Percentiles rank a stretch among this genome's conserved stretches.
phyloP scores from a whole-genome alignment of 2,329 filamentous ascomycete species.

The Zarea fungicola region DNA sequence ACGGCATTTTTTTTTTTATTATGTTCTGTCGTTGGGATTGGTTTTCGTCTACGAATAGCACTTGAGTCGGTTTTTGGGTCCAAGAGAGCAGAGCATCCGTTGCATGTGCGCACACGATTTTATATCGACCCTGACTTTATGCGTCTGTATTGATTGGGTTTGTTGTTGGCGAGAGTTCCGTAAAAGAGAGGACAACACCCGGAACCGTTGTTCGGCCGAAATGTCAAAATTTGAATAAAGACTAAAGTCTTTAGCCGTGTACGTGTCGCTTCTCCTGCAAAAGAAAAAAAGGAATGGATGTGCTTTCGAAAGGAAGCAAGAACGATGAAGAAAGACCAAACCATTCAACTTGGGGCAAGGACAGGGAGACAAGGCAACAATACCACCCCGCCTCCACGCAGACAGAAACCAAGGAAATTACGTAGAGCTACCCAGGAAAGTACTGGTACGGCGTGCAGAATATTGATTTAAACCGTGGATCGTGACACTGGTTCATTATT shows the following conservation, averaged over 20 bases:
- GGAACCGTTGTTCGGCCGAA: conserved; percentile 1
- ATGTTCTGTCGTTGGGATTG: too few species aligned
- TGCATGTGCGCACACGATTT: too few species aligned
- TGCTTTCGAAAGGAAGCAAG: conserved; percentile 1
- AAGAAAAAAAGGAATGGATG: neutral
- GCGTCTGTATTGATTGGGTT: too few species aligned
- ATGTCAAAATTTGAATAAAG: too few species aligned
- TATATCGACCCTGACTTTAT: too few species aligned
- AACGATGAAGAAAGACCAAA: neutral
- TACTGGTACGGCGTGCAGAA: too few species aligned
- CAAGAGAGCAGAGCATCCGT: too few species aligned
- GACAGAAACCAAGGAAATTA: neutral
- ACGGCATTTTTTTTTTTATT: conserved; percentile 6
- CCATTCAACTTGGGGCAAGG: neutral
- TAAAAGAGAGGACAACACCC: conserved; percentile 11
- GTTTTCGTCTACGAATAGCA: too few species aligned
- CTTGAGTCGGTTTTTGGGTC: too few species aligned
- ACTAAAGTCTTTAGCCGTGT: neutral
- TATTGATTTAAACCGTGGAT: conserved; percentile 8
- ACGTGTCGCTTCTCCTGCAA: too few species aligned
- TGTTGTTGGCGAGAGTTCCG: neutral
- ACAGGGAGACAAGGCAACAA: neutral
- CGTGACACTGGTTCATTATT: neutral
- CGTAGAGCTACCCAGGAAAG: neutral
- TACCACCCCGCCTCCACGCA: conserved; percentile 5